phyloP scores from a whole-genome alignment of 495 filamentous ascomycete genomes.

The Aspergillus mulundensis region DNA sequence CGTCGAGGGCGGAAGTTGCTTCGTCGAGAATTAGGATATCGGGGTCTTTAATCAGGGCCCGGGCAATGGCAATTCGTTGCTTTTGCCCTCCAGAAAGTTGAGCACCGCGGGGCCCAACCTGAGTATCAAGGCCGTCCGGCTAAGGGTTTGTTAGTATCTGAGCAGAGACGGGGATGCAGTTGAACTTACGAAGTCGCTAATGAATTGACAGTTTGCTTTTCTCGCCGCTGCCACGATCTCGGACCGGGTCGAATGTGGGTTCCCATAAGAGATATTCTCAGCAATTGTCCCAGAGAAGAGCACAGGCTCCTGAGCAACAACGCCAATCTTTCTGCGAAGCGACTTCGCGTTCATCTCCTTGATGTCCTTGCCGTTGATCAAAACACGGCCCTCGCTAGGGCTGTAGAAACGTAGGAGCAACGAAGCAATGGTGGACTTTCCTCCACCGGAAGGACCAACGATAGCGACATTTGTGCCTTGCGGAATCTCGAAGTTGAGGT shows the following conservation, averaged over 20 bases:
- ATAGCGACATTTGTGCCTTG: slow-evolving; percentile 94
- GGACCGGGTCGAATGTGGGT: slow-evolving; percentile 67
- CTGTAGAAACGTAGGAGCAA: slow-evolving; percentile 88
- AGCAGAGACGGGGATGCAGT: not conserved
- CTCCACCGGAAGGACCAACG: slow-evolving; percentile 90
- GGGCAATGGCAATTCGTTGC: slow-evolving; percentile 94
- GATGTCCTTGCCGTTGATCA: slow-evolving; percentile 82
- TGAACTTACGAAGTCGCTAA: slow-evolving; percentile 75
- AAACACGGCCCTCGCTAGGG: slow-evolving; percentile 71
- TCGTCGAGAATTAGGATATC: slow-evolving; percentile 97
- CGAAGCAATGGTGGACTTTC: slow-evolving; percentile 90
- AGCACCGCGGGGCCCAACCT: slow-evolving; percentile 86
- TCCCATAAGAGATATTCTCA: slow-evolving; percentile 94
- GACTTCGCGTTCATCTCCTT: slow-evolving; percentile 87
- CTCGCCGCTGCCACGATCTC: slow-evolving; percentile 85
- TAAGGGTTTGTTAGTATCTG: slow-evolving; percentile 20
- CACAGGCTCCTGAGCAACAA: slow-evolving; percentile 93
- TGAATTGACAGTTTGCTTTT: slow-evolving; percentile 96
- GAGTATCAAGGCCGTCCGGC: slow-evolving; percentile 91
- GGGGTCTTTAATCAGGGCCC: slow-evolving; percentile 90
- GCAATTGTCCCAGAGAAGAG: slow-evolving; percentile 94
- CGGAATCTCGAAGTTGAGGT: slow-evolving; percentile 83
- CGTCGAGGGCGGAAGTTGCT: slow-evolving; percentile 88
- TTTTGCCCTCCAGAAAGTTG: slow-evolving; percentile 96
- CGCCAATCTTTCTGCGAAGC: slow-evolving; percentile 87